Evolutionary conservation across 2,329 filamentous ascomycete species (phyloP).

Genomic region (Cadophora gregata): DNA sequence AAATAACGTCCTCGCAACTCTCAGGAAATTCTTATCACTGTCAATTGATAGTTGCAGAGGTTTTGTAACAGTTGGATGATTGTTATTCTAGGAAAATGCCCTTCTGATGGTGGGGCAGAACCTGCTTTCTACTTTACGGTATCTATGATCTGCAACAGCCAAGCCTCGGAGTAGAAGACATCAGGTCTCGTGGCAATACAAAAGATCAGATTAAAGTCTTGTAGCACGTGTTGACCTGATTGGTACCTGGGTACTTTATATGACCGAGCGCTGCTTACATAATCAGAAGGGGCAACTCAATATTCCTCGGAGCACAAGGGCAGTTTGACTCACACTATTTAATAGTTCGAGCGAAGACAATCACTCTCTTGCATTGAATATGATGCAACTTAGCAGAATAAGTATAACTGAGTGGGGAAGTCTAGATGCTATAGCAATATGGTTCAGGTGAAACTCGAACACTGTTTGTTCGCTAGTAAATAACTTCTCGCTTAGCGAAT

Average conservation of each 20-base stretch:
- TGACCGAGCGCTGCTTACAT: neutral
- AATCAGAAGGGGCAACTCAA: neutral
- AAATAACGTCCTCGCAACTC: too few relatives aligned
- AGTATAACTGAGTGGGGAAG: neutral
- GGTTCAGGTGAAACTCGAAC: neutral
- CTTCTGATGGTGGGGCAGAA: too few relatives aligned
- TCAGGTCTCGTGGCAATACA: too few relatives aligned
- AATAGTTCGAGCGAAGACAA: neutral
- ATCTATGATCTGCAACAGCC: too few relatives aligned
- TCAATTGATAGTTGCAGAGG: too few relatives aligned
- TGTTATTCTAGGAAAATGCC: too few relatives aligned
- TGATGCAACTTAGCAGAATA: too few relatives aligned
- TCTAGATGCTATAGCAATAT: neutral
- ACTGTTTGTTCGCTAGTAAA: neutral
- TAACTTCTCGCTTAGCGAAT: slow-evolving; percentile 6
- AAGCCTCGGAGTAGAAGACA: too few relatives aligned
- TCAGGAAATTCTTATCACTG: too few relatives aligned
- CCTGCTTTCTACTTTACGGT: too few relatives aligned
- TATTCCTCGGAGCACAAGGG: neutral
- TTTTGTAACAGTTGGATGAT: too few relatives aligned
- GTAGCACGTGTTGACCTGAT: neutral
- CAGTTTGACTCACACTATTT: too few relatives aligned
- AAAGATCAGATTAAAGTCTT: neutral
- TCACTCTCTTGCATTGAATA: neutral
- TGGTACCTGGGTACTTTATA: neutral